A percentile compares a stretch with the other conserved stretches of the same genome.
Evolutionary conservation across 176 grass and related monocot genomes (phyloP).

Genomic region (Pharus latifolius): DNA sequence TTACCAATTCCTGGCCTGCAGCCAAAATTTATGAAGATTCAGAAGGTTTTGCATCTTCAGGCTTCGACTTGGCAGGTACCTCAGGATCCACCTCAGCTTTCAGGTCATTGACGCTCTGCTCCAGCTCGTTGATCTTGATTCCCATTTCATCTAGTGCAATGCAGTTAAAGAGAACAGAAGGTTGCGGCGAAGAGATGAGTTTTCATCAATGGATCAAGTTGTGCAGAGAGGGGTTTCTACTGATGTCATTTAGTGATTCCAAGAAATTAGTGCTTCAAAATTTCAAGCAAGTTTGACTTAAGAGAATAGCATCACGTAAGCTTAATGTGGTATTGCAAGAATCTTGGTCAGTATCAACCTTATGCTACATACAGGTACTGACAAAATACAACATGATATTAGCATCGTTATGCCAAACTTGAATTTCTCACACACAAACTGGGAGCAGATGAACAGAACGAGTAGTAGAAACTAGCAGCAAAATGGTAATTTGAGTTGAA

Average conservation of each 20-base stretch:
- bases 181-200: not conserved
- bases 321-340: not conserved
- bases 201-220: not conserved
- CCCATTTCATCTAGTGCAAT: slow-evolving; percentile 91
- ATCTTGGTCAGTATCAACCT: not conserved
- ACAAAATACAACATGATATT: not conserved
- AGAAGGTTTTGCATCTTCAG: slow-evolving; percentile 36
- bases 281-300: not conserved
- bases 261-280: not conserved
- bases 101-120: slow-evolving; percentile 82
- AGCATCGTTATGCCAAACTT: not conserved
- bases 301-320: not conserved
- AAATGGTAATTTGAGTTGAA: not conserved
- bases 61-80: slow-evolving; percentile 27
- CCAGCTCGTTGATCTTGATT: slow-evolving; percentile 81
- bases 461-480: not conserved
- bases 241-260: too few species aligned
- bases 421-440: not conserved
- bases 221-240: not conserved
- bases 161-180: slow-evolving; percentile 50
- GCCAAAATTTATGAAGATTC: slow-evolving; percentile 35
- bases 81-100: slow-evolving; percentile 80
- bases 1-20: not conserved
- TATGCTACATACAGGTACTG: not conserved
- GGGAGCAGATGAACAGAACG: not conserved